phyloP scores from a whole-genome alignment of 257 asterid species.

The Solanum dulcamara region DNA sequence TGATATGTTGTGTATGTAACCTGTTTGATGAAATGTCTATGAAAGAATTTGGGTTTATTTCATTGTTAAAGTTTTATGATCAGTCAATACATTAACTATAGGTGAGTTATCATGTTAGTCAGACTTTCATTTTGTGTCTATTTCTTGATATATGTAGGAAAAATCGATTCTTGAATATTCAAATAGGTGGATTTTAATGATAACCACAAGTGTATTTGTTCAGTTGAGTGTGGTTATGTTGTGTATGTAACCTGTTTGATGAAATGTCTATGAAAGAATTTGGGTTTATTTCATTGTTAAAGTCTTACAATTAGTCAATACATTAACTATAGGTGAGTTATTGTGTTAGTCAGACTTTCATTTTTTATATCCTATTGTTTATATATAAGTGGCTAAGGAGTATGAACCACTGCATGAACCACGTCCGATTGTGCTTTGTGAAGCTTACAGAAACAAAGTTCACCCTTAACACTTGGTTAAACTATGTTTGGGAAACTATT shows the following conservation, averaged over 20 bases:
- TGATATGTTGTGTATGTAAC: neutral
- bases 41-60: neutral
- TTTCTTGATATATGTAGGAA: neutral
- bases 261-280: neutral
- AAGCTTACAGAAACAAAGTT: neutral
- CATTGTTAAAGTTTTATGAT: neutral
- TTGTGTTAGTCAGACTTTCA: neutral
- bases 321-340: neutral
- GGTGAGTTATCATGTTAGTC: neutral
- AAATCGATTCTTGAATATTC: neutral
- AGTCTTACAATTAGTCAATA: neutral
- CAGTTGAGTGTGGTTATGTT: neutral
- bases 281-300: neutral
- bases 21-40: neutral
- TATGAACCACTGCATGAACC: neutral
- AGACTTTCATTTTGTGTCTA: neutral
- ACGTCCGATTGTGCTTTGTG: neutral
- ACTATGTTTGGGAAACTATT: neutral
- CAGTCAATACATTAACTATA: neutral
- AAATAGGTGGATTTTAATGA: neutral
- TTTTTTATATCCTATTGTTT: neutral
- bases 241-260: neutral
- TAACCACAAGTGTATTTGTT: neutral
- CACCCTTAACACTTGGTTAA: neutral
- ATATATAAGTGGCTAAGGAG: neutral